A percentile compares a stretch with the other conserved stretches of the same genome.
Conservation (phyloP, 2,329 filamentous ascomycete genomes). For the Purpureocillium lavendulum region DNA sequence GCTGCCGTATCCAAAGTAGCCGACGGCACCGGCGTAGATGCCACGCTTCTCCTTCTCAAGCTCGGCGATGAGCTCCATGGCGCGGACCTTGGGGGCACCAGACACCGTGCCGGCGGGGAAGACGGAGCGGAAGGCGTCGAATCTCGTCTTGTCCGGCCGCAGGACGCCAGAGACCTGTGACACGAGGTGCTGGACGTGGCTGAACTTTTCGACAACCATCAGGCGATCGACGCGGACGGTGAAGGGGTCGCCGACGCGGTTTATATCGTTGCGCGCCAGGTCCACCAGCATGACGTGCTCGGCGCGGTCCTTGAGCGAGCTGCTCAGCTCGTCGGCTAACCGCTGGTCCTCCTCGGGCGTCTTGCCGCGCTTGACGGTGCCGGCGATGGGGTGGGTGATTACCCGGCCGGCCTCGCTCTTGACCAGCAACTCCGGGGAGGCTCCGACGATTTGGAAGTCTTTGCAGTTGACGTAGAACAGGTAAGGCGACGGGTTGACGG, state of each 20-base stretch:
- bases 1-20: constrained; percentile 86
- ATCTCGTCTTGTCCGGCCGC: constrained; percentile 74
- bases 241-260: constrained; percentile 85
- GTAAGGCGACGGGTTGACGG: constrained; percentile 96
- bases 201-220: constrained; percentile 93
- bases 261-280: constrained; percentile 91
- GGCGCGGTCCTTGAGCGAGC: constrained; percentile 81
- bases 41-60: constrained; percentile 90
- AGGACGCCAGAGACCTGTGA: constrained; percentile 93
- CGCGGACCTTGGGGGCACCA: constrained; percentile 88
- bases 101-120: constrained; percentile 96
- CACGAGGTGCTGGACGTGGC: constrained; percentile 93
- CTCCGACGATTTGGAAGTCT: constrained; percentile 91
- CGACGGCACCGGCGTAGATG: constrained; percentile 90
- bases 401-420: constrained; percentile 82
- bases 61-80: constrained; percentile 96
- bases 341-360: constrained; percentile 72
- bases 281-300: constrained; percentile 98
- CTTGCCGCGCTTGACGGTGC: constrained; percentile 82
- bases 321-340: constrained; percentile 68
- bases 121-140: constrained; percentile 92
- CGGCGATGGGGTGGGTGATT: constrained; percentile 94
- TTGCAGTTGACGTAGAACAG: constrained; percentile 91
- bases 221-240: constrained; percentile 86
- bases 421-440: constrained; percentile 88